Conservation (phyloP, 768 basidiomycete species). For the Symmetrospora coprosmae region DNA sequence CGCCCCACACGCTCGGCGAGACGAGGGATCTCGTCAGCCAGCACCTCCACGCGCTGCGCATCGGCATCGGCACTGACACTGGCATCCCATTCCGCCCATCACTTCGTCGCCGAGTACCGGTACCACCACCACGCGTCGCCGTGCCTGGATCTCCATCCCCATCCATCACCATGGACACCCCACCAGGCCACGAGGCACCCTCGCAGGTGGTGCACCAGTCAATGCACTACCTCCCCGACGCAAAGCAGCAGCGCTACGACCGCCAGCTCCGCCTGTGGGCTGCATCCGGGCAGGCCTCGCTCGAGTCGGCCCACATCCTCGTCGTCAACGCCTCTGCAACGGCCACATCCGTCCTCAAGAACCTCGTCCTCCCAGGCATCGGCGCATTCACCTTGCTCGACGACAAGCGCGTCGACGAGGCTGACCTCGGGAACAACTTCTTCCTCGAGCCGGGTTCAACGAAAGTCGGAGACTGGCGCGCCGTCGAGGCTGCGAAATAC, state of each 20-base stretch:
- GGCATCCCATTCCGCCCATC: too few species aligned
- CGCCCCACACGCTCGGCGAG: too few species aligned
- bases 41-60: too few species aligned
- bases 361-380: conserved; percentile 87
- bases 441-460: conserved; percentile 63
- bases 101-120: too few species aligned
- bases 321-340: conserved; percentile 69
- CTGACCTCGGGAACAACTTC: conserved; percentile 91
- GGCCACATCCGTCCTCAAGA: conserved; percentile 80
- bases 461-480: conserved; percentile 56
- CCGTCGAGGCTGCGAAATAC: conserved; percentile 60
- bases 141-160: not conserved
- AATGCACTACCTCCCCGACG: conserved; percentile 20
- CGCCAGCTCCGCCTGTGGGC: conserved; percentile 95
- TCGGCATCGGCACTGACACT: too few species aligned
- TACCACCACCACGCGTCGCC: not conserved
- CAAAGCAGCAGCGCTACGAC: conserved; percentile 80
- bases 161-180: conserved; percentile 5
- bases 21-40: too few species aligned
- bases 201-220: not conserved
- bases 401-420: conserved; percentile 46
- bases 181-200: conserved; percentile 11
- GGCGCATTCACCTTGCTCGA: conserved; percentile 92
- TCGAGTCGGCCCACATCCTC: conserved; percentile 69
- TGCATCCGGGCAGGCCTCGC: conserved; percentile 70